phyloP scores from a whole-genome alignment of 2,329 filamentous ascomycete species.

The Chaetomium sp. region DNA sequence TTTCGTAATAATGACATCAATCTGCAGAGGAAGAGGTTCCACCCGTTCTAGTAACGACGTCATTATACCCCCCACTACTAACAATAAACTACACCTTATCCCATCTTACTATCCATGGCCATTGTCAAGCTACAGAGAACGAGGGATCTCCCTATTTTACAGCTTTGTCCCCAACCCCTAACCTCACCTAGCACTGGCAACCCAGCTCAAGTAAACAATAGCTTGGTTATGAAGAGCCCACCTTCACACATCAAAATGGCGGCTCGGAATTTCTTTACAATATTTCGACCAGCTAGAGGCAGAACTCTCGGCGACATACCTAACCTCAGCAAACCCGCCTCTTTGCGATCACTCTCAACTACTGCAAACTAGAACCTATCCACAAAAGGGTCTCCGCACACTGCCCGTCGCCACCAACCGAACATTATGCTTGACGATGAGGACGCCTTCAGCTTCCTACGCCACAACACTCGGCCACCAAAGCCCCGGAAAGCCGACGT shows the following conservation, averaged over 20 bases:
- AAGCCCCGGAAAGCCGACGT: conserved; percentile 54
- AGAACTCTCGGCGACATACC: background rate
- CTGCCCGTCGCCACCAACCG: conserved; percentile 2
- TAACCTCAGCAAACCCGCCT: background rate
- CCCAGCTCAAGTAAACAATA: too few species aligned
- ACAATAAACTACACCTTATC: too few species aligned
- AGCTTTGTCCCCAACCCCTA: too few species aligned
- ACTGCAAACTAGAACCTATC: background rate
- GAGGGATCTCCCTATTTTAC: too few species aligned
- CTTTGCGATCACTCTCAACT: background rate
- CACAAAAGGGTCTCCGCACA: background rate
- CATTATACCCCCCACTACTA: too few species aligned
- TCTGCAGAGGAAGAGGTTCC: too few species aligned
- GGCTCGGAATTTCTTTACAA: background rate
- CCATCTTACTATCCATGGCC: too few species aligned
- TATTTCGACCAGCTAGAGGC: background rate
- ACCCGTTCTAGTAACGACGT: too few species aligned
- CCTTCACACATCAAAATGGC: background rate
- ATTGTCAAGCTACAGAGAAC: too few species aligned
- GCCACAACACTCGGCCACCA: conserved; percentile 50
- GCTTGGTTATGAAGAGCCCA: too few species aligned
- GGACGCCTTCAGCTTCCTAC: conserved; percentile 53
- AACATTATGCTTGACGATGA: conserved; percentile 50
- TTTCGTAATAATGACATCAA: too few species aligned
- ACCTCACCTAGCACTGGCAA: too few species aligned